phyloP scores from a whole-genome alignment of 179 eudicot species.

The Spergularia azorica region DNA sequence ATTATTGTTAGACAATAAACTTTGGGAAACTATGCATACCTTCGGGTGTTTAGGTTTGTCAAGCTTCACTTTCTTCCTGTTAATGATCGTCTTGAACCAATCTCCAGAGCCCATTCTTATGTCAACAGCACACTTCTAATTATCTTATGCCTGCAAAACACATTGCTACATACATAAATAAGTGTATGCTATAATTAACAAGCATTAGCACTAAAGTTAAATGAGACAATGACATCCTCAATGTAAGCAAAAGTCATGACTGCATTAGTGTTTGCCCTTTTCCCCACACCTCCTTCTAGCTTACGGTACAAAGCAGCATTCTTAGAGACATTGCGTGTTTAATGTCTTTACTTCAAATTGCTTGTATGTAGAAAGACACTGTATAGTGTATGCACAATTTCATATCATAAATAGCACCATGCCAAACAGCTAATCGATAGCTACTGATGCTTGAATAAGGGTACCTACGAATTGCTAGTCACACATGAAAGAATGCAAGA shows the following conservation, averaged over 20 bases:
- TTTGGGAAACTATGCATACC: conserved; percentile 29
- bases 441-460: too few relatives aligned
- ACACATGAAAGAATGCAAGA: too few relatives aligned
- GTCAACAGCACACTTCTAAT: conserved; percentile 17
- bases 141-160: conserved; percentile 24
- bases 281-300: not conserved
- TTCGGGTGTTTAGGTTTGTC: conserved; percentile 33
- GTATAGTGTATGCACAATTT: not conserved
- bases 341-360: not conserved
- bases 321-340: not conserved
- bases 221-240: not conserved
- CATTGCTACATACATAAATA: not conserved
- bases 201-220: not conserved
- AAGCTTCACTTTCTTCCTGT: conserved; percentile 45
- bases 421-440: not conserved
- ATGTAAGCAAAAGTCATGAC: not conserved
- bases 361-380: not conserved
- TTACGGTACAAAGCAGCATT: not conserved
- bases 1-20: not conserved
- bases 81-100: conserved; percentile 47
- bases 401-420: not conserved
- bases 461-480: too few relatives aligned
- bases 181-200: not conserved
- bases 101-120: conserved; percentile 47
- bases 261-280: not conserved